Conservation (phyloP, 177 flowering plant genomes). For the Vitis hybrid region DNA sequence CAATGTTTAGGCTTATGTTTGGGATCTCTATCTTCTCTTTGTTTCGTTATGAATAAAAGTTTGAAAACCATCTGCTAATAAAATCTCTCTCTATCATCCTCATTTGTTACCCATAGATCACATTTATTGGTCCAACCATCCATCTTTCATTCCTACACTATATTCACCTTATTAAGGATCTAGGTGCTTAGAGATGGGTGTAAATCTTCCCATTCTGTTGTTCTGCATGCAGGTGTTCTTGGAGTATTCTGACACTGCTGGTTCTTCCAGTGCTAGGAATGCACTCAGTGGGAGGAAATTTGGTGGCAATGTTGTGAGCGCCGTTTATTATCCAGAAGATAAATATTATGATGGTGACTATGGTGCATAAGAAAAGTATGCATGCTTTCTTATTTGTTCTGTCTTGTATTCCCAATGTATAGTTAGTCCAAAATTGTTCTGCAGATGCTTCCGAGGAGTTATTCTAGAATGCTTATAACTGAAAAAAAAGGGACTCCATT, state of each 20-base stretch:
- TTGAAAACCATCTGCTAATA: no score
- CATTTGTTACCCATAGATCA: no score
- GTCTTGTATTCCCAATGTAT: background rate
- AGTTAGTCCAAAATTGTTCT: background rate
- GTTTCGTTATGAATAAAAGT: no score
- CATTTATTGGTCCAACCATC: background rate
- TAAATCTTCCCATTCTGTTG: background rate
- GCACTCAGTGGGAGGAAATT: constrained; percentile 77
- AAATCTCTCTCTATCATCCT: no score
- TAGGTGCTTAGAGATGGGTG: no score
- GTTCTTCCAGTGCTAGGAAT: constrained; percentile 49
- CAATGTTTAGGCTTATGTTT: background rate
- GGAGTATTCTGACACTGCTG: constrained; percentile 59
- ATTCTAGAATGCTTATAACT: background rate
- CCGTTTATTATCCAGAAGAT: constrained; percentile 67
- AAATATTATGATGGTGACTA: constrained; percentile 50
- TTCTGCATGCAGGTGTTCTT: constrained; percentile 59
- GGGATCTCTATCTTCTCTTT: background rate
- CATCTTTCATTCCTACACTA: background rate
- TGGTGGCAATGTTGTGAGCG: constrained; percentile 62
- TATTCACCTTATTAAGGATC: background rate
- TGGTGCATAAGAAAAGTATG: constrained; percentile 11
- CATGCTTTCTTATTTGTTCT: background rate
- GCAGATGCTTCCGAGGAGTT: background rate
- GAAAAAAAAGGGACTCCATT: background rate